These are phyloP conservation scores for Talaromyces amestolkiae DNA, from an alignment of 2,329 filamentous ascomycete genomes.

Conservation along the genomic window DNA sequence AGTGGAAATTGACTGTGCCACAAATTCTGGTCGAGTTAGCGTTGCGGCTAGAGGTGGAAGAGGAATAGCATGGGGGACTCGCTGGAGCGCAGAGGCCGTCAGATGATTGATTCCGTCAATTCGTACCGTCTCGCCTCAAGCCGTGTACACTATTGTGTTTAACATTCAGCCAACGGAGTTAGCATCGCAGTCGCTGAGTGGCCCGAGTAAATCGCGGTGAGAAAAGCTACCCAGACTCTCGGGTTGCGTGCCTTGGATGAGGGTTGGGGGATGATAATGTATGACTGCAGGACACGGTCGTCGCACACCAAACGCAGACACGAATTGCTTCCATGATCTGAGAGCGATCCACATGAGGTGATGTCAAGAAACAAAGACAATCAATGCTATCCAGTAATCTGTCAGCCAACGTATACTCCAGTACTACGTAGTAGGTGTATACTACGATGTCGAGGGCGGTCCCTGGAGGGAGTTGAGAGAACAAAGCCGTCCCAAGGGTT, in stretches of 20 bases:
- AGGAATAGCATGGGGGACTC: slow-evolving; percentile 8
- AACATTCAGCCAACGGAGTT: slow-evolving; percentile 5
- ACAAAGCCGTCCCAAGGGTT: slow-evolving; percentile 18
- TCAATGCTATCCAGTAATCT: background rate
- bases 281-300: background rate
- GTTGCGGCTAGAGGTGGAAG: slow-evolving; percentile 12
- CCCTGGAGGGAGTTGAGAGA: background rate
- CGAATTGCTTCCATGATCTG: background rate
- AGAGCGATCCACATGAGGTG: background rate
- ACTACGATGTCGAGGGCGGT: background rate
- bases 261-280: background rate
- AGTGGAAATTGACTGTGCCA: slow-evolving; percentile 8
- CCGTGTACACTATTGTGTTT: slow-evolving; percentile 2
- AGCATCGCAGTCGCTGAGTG: slow-evolving; percentile 1
- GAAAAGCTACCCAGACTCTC: slow-evolving; percentile 18
- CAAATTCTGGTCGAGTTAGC: slow-evolving; percentile 11
- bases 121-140: background rate
- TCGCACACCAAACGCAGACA: background rate
- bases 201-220: slow-evolving; percentile 10
- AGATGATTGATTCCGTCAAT: slow-evolving; percentile 4
- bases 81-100: slow-evolving; percentile 2
- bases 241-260: slow-evolving; percentile 12
- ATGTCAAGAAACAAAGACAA: background rate
- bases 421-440: too few relatives aligned
- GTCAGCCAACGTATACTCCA: background rate